Base-by-base conservation (phyloP, 2,329 filamentous ascomycete genomes). In the Paraphaeosphaeria sporulosa region DNA sequence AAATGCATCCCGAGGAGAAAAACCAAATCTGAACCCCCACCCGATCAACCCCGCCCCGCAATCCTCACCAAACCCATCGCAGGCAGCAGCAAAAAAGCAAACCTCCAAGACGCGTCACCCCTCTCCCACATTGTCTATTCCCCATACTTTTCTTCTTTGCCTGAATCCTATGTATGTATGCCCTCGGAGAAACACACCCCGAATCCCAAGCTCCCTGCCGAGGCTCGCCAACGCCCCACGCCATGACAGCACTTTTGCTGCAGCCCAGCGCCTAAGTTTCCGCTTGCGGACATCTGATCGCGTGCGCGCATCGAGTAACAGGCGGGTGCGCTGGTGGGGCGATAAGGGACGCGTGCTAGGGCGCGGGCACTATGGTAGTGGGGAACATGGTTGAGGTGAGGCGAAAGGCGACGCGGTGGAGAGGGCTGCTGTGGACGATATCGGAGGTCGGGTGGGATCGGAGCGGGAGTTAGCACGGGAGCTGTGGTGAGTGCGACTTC, bases 221-320 rank as follows among this genome's bases (percentile, higher is more conserved):
- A 23, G 21, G 4, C n/a, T 54, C 19, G 38, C 38, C 10, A 10
- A n/a, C 15, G 38, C 38, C 38, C 25, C 51, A 54, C 51, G 51
- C 51, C 21, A 46, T 57, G 55, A 57, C 55, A 57, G 9, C 46
- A 57, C 55, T n/a, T 50, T 17, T 27, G 34, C 55, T 44, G 21
- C 47, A 36, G 25, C 50, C 47, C 7, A 8, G 21, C 46, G 47
- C 55, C 38, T 36, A 43, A 2, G 15, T n/a, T 42, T 13, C 52
- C 42, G 38, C 17, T 30, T 44, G 47, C 27, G 55, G 36, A 13
- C 40, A 57, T 50, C 34, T 50, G 55, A 57, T 57, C 55, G 55
- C 55, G 55, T 57, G 55, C 55, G 36, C 46, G 38, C 19, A 57
- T 57, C 55, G 46, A 57, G 55, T 57, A 57, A 57, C n/a, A 32